Evolutionary conservation across 345 rosid genomes (phyloP), one percentile per base, ranked within the genome.

Genomic region (Dipteronia sinensis): DNA sequence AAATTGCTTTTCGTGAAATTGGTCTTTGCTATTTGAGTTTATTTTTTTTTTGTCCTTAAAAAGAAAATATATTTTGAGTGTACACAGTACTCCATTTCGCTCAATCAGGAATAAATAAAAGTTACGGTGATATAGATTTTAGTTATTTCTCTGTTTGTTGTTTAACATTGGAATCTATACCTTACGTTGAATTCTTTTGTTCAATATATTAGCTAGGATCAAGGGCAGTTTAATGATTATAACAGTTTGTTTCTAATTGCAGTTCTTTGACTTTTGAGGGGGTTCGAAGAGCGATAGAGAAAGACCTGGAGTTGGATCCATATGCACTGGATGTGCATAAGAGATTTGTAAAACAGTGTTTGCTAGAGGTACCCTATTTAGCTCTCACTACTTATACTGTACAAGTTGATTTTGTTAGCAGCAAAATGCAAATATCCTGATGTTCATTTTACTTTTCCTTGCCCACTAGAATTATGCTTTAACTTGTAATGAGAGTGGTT

Each of bases 221-320:
- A 34, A 65, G 6, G 69, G 69, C 8, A 4, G n/a, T 66, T 40
- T 51, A 51, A 34, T 71, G 23, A 49, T 71, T 38, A 55, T 69
- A 17, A 67, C 8, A 25, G 20, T 69, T 40, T 31, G 9, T 58
- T 53, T 65, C 61, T 69, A 44, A 17, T 38, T 85, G 85, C 86
- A 92, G 99, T 74, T 86, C 86, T 2, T 82, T 94, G 85, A 96
- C 93, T 7, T 87, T 94, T 56, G 97, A 87, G 88, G 94, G 94
- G 55, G 97, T 92, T 69, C 86, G 99, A 76, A 88, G 97, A 79
- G 66, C 94, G 76, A 65, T 96, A 61, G 99, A 96, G 93, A 87
- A 90, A 85, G 94, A 91, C 81, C 72, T 96, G 82, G 91, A 90
- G 68, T 78, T 96, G 82, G 90, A 89, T 73, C 80, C 72, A 74